phyloP scores from a whole-genome alignment of 352 stramenopile species.

The Globisporangium irregulare region DNA sequence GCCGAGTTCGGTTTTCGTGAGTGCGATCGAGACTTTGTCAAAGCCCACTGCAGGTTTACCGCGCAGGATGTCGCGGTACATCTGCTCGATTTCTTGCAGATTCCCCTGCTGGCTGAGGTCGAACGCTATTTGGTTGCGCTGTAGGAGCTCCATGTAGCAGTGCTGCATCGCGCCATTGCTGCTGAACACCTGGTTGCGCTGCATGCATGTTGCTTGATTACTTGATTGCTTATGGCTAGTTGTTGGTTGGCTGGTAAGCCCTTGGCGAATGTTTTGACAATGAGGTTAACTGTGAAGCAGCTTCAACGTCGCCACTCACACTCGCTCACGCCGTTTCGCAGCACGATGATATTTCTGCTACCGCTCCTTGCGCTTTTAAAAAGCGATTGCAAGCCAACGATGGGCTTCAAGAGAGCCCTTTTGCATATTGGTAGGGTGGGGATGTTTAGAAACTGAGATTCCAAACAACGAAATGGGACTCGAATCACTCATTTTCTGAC shows the following conservation, averaged over 20 bases:
- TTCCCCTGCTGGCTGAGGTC: slow-evolving; percentile 35
- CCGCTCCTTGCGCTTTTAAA: neutral
- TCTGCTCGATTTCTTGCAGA: slow-evolving; percentile 31
- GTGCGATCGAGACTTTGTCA: slow-evolving; percentile 47
- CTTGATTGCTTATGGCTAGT: neutral
- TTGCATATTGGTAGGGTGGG: neutral
- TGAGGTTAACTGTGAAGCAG: neutral
- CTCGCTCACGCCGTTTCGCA: neutral
- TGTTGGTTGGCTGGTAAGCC: neutral
- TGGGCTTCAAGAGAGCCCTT: neutral
- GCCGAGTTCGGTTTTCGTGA: slow-evolving; percentile 56
- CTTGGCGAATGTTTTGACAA: neutral
- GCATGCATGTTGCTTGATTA: neutral
- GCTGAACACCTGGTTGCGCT: neutral
- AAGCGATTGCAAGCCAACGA: neutral
- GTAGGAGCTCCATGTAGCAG: slow-evolving; percentile 43
- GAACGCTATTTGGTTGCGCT: slow-evolving; percentile 37
- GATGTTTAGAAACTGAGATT: neutral
- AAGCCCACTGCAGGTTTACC: slow-evolving; percentile 45
- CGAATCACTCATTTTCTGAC: neutral
- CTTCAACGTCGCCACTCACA: neutral
- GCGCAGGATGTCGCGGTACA: slow-evolving; percentile 49
- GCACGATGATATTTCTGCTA: neutral
- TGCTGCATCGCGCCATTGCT: neutral
- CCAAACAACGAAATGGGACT: neutral